Conservation (phyloP, 129 eudicot genomes). For the Dittrichia graveolens region DNA sequence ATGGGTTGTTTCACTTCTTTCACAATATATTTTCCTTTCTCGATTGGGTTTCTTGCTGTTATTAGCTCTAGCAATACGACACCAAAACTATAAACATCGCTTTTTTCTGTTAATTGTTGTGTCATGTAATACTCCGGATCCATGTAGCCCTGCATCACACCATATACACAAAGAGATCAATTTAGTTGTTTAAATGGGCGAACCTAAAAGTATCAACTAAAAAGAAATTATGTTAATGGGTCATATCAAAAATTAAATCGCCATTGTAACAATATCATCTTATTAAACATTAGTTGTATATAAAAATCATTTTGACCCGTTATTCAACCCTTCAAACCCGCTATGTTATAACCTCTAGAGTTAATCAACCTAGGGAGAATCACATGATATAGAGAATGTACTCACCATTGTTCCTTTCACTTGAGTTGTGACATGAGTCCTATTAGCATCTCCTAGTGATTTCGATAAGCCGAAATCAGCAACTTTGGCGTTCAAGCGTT, state of each 20-base stretch:
- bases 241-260: no score
- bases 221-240: no score
- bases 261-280: no score
- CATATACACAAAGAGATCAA: neutral
- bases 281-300: no score
- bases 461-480: conserved; percentile 75
- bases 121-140: conserved; percentile 77
- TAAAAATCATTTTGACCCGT: no score
- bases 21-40: conserved; percentile 73
- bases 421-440: conserved; percentile 63
- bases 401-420: conserved; percentile 78
- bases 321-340: neutral
- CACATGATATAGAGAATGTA: neutral
- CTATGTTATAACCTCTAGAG: no score
- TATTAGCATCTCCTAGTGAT: conserved; percentile 41
- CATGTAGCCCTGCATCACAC: conserved; percentile 51
- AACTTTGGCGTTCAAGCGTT: conserved; percentile 61
- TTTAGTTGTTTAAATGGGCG: no score
- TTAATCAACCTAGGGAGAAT: no score
- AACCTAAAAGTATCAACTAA: no score
- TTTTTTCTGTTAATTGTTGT: conserved; percentile 59
- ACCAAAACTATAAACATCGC: conserved; percentile 81
- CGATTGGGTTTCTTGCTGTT: conserved; percentile 70
- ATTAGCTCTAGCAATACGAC: conserved; percentile 62
- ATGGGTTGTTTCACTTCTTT: conserved; percentile 66